Percentiles rank a stretch among this genome's conserved stretches.
These are phyloP conservation scores for Hypoxylon trugodes DNA, from an alignment of 495 filamentous ascomycete genomes.

Conservation along the genomic window DNA sequence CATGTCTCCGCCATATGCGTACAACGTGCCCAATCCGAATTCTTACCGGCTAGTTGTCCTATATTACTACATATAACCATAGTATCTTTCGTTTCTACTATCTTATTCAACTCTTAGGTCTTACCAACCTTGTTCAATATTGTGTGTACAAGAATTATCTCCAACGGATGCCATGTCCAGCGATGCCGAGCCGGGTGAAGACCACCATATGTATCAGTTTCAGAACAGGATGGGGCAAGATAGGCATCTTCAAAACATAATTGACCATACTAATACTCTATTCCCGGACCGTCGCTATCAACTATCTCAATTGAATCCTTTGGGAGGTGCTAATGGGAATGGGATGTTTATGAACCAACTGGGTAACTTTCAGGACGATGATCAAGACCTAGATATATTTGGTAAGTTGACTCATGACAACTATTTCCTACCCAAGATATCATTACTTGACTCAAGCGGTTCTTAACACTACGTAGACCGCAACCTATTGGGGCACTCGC, in stretches of 20 bases:
- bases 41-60: neutral
- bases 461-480: conserved; percentile 24
- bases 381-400: conserved; percentile 45
- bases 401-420: conserved; percentile 32
- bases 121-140: neutral
- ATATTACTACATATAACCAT: neutral
- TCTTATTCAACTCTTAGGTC: neutral
- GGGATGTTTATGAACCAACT: neutral
- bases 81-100: neutral
- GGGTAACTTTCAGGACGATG: neutral
- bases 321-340: neutral
- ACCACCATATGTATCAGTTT: conserved; percentile 21
- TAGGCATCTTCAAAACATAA: conserved; percentile 41
- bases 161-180: conserved; percentile 18
- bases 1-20: neutral
- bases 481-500: conserved; percentile 18
- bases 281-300: conserved; percentile 25
- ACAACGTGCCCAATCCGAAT: neutral
- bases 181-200: conserved; percentile 9
- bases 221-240: conserved; percentile 21
- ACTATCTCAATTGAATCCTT: conserved; percentile 3
- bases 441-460: neutral
- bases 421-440: too few species aligned
- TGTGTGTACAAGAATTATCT: neutral
- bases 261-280: conserved; percentile 38